phyloP scores from a whole-genome alignment of 192 early-diverging fungal genomes.

The Lobosporangium transversale region DNA sequence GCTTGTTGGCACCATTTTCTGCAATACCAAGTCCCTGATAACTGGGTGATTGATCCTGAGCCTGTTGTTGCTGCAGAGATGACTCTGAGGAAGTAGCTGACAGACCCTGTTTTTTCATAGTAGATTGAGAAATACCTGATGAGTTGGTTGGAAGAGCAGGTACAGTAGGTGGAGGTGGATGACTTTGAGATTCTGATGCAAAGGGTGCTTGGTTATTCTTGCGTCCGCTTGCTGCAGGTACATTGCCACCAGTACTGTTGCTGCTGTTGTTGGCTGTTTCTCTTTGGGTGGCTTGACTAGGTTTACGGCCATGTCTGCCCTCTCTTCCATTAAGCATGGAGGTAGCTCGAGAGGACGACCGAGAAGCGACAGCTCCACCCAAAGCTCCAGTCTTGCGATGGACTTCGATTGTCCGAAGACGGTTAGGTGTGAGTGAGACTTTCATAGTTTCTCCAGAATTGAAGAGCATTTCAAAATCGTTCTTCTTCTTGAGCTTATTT shows the following conservation, averaged over 20 bases:
- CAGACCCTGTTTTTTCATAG: constrained; percentile 20
- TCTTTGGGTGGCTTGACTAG: constrained; percentile 14
- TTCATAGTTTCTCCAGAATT: constrained; percentile 62
- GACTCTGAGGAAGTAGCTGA: neutral
- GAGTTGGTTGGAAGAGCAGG: constrained; percentile 37
- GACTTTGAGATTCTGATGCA: neutral
- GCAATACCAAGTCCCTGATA: constrained; percentile 44
- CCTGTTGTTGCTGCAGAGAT: constrained; percentile 17
- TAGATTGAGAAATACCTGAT: constrained; percentile 21
- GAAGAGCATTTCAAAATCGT: constrained; percentile 64
- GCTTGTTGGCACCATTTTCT: neutral
- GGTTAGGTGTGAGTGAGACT: constrained; percentile 65
- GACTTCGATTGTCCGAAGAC: constrained; percentile 67
- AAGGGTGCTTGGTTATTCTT: constrained; percentile 20
- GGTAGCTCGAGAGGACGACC: constrained; percentile 43
- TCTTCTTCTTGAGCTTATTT: constrained; percentile 55
- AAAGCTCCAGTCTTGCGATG: constrained; percentile 26
- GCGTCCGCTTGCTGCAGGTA: neutral
- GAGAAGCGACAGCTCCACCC: constrained; percentile 28
- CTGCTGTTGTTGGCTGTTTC: neutral
- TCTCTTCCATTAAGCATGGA: constrained; percentile 35
- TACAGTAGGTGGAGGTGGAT: constrained; percentile 8
- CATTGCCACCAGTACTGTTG: neutral
- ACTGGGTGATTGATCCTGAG: neutral
- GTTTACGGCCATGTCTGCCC: constrained; percentile 34